phyloP scores from a whole-genome alignment of 768 basidiomycete genomes.

The Collybia sp. region DNA sequence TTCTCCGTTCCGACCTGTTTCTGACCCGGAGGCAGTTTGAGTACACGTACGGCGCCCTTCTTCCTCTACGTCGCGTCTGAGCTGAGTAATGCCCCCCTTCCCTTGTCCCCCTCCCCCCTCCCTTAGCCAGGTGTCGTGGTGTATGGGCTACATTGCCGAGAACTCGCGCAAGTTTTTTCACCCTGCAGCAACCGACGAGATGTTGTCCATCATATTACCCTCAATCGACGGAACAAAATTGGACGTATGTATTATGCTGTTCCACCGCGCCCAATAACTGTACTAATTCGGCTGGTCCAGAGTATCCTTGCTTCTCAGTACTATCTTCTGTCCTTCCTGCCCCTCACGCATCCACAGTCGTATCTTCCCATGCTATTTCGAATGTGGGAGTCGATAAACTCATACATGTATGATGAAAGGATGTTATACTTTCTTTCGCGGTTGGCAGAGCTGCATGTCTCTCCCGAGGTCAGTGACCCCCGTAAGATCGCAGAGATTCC shows the following conservation, averaged over 20 bases:
- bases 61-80: conserved; percentile 1
- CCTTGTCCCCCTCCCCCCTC: too few species aligned
- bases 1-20: conserved; percentile 72
- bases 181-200: conserved; percentile 79
- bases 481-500: conserved; percentile 58
- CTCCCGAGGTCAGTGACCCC: conserved; percentile 74
- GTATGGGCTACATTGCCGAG: conserved; percentile 69
- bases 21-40: conserved; percentile 72
- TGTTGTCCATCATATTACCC: conserved; percentile 85
- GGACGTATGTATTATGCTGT: conserved; percentile 45
- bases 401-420: conserved; percentile 85
- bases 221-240: conserved; percentile 68
- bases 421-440: conserved; percentile 81
- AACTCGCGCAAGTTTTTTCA: conserved; percentile 81
- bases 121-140: conserved; percentile 67
- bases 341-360: conserved; percentile 77
- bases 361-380: conserved; percentile 83
- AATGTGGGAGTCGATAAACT: conserved; percentile 86
- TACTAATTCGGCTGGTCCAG: conserved; percentile 27
- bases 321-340: conserved; percentile 83
- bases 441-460: conserved; percentile 76
- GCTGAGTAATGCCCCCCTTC: conserved; percentile 7
- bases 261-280: not conserved
- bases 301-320: conserved; percentile 78
- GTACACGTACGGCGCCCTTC: conserved; percentile 51